phyloP scores from a whole-genome alignment of 139 green algal genomes.

The Ulvella scutata region DNA sequence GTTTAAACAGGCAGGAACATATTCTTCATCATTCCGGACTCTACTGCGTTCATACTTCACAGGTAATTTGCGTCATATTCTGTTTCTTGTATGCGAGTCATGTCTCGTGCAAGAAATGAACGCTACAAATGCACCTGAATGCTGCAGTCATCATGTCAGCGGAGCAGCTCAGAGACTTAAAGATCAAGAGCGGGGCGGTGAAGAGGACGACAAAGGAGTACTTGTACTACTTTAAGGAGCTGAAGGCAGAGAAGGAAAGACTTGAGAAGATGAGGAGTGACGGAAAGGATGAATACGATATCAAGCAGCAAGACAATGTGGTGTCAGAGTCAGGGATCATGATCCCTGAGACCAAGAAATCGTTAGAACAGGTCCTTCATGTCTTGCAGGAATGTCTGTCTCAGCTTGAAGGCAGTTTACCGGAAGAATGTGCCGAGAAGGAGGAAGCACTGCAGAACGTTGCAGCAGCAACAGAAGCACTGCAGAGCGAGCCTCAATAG shows the following conservation, averaged over 20 bases:
- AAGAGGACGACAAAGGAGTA: slow-evolving; percentile 68
- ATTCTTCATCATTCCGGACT: no score
- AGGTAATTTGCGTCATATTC: no score
- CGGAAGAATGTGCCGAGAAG: neutral
- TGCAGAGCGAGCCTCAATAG: no score
- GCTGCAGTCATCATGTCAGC: slow-evolving; percentile 19
- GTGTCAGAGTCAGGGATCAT: slow-evolving; percentile 70
- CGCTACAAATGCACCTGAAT: no score
- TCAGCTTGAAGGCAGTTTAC: neutral
- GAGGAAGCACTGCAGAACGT: neutral
- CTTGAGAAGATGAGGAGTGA: slow-evolving; percentile 56
- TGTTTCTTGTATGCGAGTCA: no score
- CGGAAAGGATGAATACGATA: slow-evolving; percentile 43
- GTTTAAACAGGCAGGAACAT: no score
- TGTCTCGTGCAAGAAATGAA: no score
- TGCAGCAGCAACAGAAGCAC: neutral
- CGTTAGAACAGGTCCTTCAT: slow-evolving; percentile 46
- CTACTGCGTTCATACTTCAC: no score
- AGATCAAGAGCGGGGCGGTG: slow-evolving; percentile 57
- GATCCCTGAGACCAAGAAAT: slow-evolving; percentile 65
- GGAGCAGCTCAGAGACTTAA: slow-evolving; percentile 17
- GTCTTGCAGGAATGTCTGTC: slow-evolving; percentile 33
- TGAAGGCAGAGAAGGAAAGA: slow-evolving; percentile 36
- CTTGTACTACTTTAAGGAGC: slow-evolving; percentile 57
- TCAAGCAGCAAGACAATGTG: slow-evolving; percentile 85